Evolutionary conservation across 1,139 yeast genomes (phyloP), one percentile per base, ranked within the genome.

Genomic region (Hyphopichia wangnamkhiaoensis): DNA sequence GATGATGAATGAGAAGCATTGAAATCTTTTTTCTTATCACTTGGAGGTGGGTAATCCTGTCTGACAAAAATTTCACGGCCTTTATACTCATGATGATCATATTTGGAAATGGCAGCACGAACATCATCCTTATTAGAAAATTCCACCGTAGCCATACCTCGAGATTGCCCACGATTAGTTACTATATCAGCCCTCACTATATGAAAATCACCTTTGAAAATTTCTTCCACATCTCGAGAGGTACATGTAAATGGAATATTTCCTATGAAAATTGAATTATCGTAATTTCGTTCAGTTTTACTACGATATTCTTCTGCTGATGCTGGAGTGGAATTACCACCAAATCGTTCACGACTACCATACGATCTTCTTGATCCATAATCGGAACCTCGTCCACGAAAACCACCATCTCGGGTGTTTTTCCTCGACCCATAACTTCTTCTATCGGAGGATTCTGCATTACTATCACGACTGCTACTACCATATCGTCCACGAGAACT

Each of bases 141-240:
- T 61, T 93, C 98, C 30, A 93, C 97, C 15, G 96, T 88, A 37
- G 91, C 94, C 93, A 84, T 85, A 47, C 98, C 91, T 68, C 94
- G 73, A 61, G 91, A 84, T 54, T 88, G 87, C 40, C 95, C 95
- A 50, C 84, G 78, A 41, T 79, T 75, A n/a, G 84, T 82, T 41
- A 91, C 85, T 40, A 93, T 84, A 59, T 91, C 97, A 2, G 97
- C 96, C 49, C 89, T 79, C 15, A 84, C 76, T 37, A 93, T 88
- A 27, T 75, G 78, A 46, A 95, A 96, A 31, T 83, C 82, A 31
- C 62, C 65, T 14, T 69, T 65, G 57, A 85, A 85, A 48, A 77
- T 72, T 17, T 73, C 80, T 52, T 79, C 78, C 39, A 85, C 68
- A 37, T 84, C 85, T 37, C 68, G 65, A 45, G 85, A 74, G 23